Percentiles rank a stretch among this genome's conserved stretches.
phyloP scores from a whole-genome alignment of 75 land plant genomes.

The Selaginella tamariscina region DNA sequence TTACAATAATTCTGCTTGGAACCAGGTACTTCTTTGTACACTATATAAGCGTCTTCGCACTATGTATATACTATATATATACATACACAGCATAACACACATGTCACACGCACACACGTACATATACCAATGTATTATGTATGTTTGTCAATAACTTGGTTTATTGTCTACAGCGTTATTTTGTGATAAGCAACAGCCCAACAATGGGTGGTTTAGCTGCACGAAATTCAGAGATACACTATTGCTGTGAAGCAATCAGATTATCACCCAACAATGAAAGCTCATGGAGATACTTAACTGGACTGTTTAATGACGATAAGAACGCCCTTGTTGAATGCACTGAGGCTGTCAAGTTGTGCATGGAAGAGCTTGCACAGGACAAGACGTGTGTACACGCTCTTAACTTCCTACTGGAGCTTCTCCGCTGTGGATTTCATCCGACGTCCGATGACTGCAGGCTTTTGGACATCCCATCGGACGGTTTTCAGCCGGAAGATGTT shows the following conservation, averaged over 20 bases:
- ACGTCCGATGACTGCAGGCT: slow-evolving; percentile 24
- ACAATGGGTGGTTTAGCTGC: slow-evolving; percentile 61
- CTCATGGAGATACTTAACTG: slow-evolving; percentile 86
- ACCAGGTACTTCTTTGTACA: slow-evolving; percentile 55
- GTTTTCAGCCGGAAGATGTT: slow-evolving; percentile 5
- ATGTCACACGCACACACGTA: not conserved
- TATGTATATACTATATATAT: not conserved
- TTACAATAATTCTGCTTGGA: slow-evolving; percentile 95
- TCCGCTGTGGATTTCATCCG: slow-evolving; percentile 54
- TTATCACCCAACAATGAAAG: slow-evolving; percentile 70
- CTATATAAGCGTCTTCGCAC: not conserved
- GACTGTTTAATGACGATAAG: slow-evolving; percentile 53
- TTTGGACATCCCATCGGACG: slow-evolving; percentile 16
- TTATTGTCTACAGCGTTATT: slow-evolving; percentile 57
- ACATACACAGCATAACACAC: not conserved
- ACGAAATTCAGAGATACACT: slow-evolving; percentile 59
- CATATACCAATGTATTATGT: not conserved
- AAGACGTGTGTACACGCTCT: slow-evolving; percentile 46
- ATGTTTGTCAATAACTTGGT: not conserved
- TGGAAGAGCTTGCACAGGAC: slow-evolving; percentile 38
- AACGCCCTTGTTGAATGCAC: slow-evolving; percentile 29
- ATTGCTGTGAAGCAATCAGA: slow-evolving; percentile 46
- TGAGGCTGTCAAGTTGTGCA: slow-evolving; percentile 34
- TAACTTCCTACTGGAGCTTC: slow-evolving; percentile 60
- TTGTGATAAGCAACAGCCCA: slow-evolving; percentile 82